Percentiles rank a stretch among this genome's conserved stretches.
These are phyloP conservation scores for Avena atlantica DNA, from an alignment of 176 grass and related monocot species.

Conservation along the genomic window DNA sequence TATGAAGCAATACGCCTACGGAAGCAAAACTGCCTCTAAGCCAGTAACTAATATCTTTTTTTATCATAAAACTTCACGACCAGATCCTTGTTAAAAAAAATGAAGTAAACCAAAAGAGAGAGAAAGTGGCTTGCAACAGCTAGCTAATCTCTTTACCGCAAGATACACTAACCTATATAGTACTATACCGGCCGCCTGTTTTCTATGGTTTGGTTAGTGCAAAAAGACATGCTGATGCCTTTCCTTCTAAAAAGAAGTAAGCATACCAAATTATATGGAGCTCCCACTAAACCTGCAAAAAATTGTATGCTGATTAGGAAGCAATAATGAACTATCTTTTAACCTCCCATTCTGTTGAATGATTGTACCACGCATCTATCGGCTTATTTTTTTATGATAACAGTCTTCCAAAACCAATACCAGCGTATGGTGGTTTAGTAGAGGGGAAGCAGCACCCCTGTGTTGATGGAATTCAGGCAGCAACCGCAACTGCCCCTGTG, in stretches of 20 bases:
- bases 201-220: neutral
- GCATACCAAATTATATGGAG: neutral
- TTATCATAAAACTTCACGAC: no score
- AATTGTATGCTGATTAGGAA: slow-evolving; percentile 54
- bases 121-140: slow-evolving; percentile 24
- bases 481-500: neutral
- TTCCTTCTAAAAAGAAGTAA: neutral
- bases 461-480: slow-evolving; percentile 68
- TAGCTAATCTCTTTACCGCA: neutral
- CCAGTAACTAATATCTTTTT: no score
- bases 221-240: slow-evolving; percentile 17
- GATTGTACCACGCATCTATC: neutral
- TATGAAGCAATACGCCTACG: no score
- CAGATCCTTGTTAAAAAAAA: no score
- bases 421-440: neutral
- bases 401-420: neutral
- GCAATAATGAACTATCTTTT: slow-evolving; percentile 33
- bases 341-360: neutral
- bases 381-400: neutral
- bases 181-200: neutral
- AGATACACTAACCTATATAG: neutral
- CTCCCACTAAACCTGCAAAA: slow-evolving; percentile 50
- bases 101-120: neutral
- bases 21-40: no score
- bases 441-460: slow-evolving; percentile 45